These are phyloP conservation scores for Colletotrichum musicola DNA, from an alignment of 2,329 filamentous ascomycete genomes.

Conservation along the genomic window DNA sequence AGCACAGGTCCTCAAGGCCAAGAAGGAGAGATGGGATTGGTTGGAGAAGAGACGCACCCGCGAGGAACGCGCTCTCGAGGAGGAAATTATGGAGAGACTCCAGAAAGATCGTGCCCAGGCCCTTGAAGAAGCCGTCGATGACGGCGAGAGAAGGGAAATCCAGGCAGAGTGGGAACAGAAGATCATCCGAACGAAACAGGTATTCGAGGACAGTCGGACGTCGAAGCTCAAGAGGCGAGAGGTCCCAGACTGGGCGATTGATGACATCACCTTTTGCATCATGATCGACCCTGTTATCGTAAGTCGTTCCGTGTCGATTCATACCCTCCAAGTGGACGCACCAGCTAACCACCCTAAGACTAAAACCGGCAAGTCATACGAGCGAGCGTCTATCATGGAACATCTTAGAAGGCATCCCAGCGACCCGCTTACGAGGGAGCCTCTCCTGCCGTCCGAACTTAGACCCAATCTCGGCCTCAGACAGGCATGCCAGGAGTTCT, in stretches of 20 bases:
- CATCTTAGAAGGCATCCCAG: slow-evolving; percentile 81
- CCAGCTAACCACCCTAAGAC: slow-evolving; percentile 61
- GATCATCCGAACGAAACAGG: slow-evolving; percentile 54
- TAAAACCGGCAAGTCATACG: slow-evolving; percentile 90
- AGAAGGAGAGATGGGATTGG: slow-evolving; percentile 87
- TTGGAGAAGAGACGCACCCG: slow-evolving; percentile 73
- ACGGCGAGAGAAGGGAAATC: slow-evolving; percentile 63
- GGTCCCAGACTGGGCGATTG: slow-evolving; percentile 82
- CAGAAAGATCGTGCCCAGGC: slow-evolving; percentile 59
- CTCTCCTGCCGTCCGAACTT: slow-evolving; percentile 76
- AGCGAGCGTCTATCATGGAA: slow-evolving; percentile 86
- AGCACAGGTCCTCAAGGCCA: slow-evolving; percentile 80
- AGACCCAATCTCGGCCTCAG: slow-evolving; percentile 85
- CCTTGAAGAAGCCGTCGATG: slow-evolving; percentile 54
- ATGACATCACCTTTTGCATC: slow-evolving; percentile 80
- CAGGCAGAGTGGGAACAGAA: slow-evolving; percentile 61
- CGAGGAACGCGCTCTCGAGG: slow-evolving; percentile 69
- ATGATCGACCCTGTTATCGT: slow-evolving; percentile 78
- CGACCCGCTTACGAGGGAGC: slow-evolving; percentile 88
- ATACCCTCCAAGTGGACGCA: background rate
- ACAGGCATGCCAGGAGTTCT: slow-evolving; percentile 86
- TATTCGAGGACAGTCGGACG: slow-evolving; percentile 63
- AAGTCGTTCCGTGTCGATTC: slow-evolving; percentile 43
- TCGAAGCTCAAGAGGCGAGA: slow-evolving; percentile 61
- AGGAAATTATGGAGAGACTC: slow-evolving; percentile 68